Conservation (phyloP, 805 yeast species). For the Wickerhamomyces canadensis region DNA sequence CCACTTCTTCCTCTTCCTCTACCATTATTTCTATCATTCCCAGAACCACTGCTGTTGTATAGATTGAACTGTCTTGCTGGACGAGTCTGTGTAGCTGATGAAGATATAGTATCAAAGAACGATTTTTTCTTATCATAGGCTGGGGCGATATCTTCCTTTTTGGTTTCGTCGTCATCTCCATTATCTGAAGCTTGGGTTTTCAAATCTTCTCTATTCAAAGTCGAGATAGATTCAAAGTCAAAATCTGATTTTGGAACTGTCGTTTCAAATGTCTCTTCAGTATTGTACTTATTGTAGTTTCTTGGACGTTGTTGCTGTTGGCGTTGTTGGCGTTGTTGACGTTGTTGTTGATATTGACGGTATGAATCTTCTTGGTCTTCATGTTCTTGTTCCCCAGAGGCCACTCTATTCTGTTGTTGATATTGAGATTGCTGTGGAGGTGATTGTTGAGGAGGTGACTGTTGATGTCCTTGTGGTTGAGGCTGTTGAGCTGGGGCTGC, state of each 20-base stretch:
- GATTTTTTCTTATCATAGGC: constrained; percentile 78
- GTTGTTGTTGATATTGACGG: constrained; percentile 3
- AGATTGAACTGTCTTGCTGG: constrained; percentile 10
- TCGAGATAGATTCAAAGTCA: constrained; percentile 67
- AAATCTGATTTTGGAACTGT: constrained; percentile 54
- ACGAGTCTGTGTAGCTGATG: constrained; percentile 46
- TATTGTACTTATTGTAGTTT: constrained; percentile 1
- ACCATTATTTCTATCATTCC: constrained; percentile 1
- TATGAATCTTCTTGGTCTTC: no score
- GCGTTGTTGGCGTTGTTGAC: constrained; percentile 5
- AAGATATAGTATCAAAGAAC: constrained; percentile 82
- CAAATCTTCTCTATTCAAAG: constrained; percentile 22
- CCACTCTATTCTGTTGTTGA: constrained; percentile 2
- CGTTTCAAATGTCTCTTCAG: constrained; percentile 13
- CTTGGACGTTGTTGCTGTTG: constrained; percentile 1
- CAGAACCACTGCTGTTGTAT: constrained; percentile 2
- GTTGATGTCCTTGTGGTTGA: constrained; percentile 3
- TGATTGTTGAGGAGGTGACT: constrained; percentile 16
- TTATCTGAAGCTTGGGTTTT: neutral
- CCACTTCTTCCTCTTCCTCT: constrained; percentile 17
- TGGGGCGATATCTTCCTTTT: constrained; percentile 14
- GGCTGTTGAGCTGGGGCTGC: constrained; percentile 13
- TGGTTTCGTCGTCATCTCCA: constrained; percentile 3
- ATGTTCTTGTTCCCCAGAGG: constrained; percentile 1
- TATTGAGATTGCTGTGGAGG: constrained; percentile 1